These are phyloP conservation scores for Aspergillus baeticus DNA, from an alignment of 495 filamentous ascomycete species.

Conservation along the genomic window DNA sequence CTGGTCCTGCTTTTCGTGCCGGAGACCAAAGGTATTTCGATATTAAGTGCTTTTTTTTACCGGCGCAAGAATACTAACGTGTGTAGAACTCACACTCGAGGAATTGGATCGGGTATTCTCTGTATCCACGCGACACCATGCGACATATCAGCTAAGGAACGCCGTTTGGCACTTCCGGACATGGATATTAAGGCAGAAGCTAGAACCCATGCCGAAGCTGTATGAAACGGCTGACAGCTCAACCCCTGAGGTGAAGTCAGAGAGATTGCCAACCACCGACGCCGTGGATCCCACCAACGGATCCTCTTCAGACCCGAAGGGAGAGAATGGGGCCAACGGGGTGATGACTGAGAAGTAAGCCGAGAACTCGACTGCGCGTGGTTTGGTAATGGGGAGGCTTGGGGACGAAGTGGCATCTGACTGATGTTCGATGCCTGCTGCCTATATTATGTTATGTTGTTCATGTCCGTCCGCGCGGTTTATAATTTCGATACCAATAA, in stretches of 20 bases:
- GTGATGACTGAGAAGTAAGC: background rate
- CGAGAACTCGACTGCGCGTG: background rate
- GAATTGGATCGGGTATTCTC: conserved; percentile 55
- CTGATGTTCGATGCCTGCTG: background rate
- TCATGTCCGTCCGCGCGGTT: too few relatives aligned
- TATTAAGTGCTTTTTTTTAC: conserved; percentile 10
- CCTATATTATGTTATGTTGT: too few relatives aligned
- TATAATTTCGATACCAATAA: too few relatives aligned
- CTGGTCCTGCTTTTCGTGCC: conserved; percentile 55
- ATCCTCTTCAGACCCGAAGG: background rate
- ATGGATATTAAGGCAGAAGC: conserved; percentile 48
- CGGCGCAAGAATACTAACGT: background rate
- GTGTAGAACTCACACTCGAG: conserved; percentile 45
- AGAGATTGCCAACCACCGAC: background rate
- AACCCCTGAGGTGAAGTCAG: background rate
- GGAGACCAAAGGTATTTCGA: conserved; percentile 50
- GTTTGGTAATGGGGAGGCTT: too few relatives aligned
- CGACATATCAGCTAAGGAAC: conserved; percentile 46
- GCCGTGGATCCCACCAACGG: background rate
- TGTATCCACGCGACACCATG: conserved; percentile 48
- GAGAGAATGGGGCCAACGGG: background rate
- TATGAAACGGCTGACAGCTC: conserved; percentile 33
- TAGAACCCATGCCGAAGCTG: conserved; percentile 43
- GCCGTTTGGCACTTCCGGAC: conserved; percentile 51
- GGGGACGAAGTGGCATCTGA: too few relatives aligned